Evolutionary conservation across 208 protist genomes (phyloP).

Genomic region (Trichomonas tenax): DNA sequence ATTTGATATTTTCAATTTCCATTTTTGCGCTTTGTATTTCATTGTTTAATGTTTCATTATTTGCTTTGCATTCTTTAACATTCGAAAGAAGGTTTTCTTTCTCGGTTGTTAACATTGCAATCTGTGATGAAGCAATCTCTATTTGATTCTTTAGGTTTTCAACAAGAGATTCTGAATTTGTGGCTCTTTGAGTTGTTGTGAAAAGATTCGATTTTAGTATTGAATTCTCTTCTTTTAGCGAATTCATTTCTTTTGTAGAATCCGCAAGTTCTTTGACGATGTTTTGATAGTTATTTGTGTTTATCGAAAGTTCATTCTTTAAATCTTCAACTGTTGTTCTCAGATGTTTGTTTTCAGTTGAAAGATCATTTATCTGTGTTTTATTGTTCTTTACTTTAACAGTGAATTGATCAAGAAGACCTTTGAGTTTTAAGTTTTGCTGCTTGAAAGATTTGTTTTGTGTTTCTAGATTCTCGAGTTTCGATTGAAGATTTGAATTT

Average conservation of each 20-base stretch:
- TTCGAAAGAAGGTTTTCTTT: not conserved
- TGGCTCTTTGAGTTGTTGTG: not conserved
- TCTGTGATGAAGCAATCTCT: not conserved
- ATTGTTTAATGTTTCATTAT: too few relatives aligned
- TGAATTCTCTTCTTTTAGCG: not conserved
- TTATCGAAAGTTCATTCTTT: not conserved
- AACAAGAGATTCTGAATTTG: not conserved
- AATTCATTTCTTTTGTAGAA: not conserved
- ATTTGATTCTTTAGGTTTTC: not conserved
- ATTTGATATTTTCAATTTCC: not conserved
- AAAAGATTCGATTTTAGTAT: not conserved
- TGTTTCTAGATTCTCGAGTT: not conserved
- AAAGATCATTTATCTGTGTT: not conserved
- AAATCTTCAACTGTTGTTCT: not conserved
- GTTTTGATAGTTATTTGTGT: not conserved
- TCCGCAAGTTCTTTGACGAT: not conserved
- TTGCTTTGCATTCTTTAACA: not conserved
- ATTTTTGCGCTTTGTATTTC: too few relatives aligned
- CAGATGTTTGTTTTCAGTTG: not conserved
- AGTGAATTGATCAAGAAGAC: not conserved
- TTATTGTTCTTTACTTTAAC: not conserved
- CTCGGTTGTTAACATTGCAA: not conserved
- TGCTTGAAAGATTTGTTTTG: not conserved
- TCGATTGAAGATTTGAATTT: not conserved
- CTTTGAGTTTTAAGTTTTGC: not conserved